Conservation (phyloP, 495 filamentous ascomycete genomes). For the Pseudoneurospora amorphoporcata region DNA sequence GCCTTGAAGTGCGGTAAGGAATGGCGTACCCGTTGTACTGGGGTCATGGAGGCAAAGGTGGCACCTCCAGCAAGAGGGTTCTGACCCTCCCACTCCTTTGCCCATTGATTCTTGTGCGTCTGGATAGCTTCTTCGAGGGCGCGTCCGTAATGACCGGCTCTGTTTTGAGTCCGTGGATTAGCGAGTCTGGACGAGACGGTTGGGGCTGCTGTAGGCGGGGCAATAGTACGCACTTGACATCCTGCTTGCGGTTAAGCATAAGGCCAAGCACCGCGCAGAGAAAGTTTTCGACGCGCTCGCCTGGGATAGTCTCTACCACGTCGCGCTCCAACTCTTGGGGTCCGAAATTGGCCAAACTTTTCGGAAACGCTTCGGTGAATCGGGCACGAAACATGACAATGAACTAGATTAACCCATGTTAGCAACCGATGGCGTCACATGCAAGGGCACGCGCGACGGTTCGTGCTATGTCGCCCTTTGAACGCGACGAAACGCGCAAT, state of each 20-base stretch:
- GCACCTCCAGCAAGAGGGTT: constrained; percentile 73
- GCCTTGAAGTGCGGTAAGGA: neutral
- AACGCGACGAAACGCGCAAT: constrained; percentile 16
- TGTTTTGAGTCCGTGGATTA: constrained; percentile 19
- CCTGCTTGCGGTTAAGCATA: constrained; percentile 91
- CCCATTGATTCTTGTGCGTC: constrained; percentile 81
- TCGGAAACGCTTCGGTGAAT: constrained; percentile 80
- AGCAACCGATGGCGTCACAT: constrained; percentile 16
- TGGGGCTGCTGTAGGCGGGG: constrained; percentile 4
- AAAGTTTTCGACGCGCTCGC: constrained; percentile 75
- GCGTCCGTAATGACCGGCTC: constrained; percentile 77
- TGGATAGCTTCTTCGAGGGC: constrained; percentile 89
- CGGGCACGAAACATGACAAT: constrained; percentile 95
- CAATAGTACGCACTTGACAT: constrained; percentile 73
- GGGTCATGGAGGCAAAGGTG: constrained; percentile 68
- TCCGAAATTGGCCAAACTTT: constrained; percentile 75
- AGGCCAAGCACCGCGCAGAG: constrained; percentile 81
- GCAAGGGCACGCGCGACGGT: constrained; percentile 27
- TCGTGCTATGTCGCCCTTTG: constrained; percentile 25
- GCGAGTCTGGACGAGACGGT: neutral
- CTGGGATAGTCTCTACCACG: constrained; percentile 63
- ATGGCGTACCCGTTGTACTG: constrained; percentile 65
- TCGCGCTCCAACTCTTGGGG: constrained; percentile 92
- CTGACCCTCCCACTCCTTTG: constrained; percentile 70
- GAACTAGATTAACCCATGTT: constrained; percentile 49